These are phyloP conservation scores for Aspergillus aculeatinus DNA, from an alignment of 2,329 filamentous ascomycete genomes.

Conservation along the genomic window DNA sequence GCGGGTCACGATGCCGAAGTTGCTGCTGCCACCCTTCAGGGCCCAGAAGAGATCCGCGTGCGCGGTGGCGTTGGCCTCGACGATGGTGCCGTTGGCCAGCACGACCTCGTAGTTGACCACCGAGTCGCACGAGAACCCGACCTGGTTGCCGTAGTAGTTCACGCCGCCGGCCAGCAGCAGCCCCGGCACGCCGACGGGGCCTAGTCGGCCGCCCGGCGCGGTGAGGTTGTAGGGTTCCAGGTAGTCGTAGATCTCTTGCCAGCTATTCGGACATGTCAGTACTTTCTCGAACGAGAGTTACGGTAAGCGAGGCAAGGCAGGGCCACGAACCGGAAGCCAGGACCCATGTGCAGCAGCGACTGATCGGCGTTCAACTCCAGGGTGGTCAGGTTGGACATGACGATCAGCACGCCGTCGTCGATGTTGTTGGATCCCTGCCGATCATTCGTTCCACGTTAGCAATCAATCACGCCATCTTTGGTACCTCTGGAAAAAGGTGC, in stretches of 20 bases:
- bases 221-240: slow-evolving; percentile 22
- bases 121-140: slow-evolving; percentile 30
- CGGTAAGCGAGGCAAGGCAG: too few relatives aligned
- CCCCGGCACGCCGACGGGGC: slow-evolving; percentile 31
- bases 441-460: not conserved
- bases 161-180: slow-evolving; percentile 31
- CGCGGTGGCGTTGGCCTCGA: slow-evolving; percentile 35
- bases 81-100: slow-evolving; percentile 38
- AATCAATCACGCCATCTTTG: too few relatives aligned
- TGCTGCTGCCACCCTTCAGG: slow-evolving; percentile 45
- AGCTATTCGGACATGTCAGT: slow-evolving; percentile 17
- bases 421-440: slow-evolving; percentile 36
- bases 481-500: too few relatives aligned
- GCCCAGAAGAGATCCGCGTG: slow-evolving; percentile 40
- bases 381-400: slow-evolving; percentile 32
- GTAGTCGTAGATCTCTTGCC: slow-evolving; percentile 37
- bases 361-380: slow-evolving; percentile 28
- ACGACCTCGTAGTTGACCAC: slow-evolving; percentile 37
- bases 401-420: slow-evolving; percentile 34
- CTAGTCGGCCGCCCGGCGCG: slow-evolving; percentile 28
- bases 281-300: not conserved
- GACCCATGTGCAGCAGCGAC: slow-evolving; percentile 30
- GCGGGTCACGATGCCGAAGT: slow-evolving; percentile 45
- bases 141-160: slow-evolving; percentile 31
- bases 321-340: slow-evolving; percentile 25